These are phyloP conservation scores for Nephelium lappaceum DNA, from an alignment of 345 rosid species.

Conservation along the genomic window DNA sequence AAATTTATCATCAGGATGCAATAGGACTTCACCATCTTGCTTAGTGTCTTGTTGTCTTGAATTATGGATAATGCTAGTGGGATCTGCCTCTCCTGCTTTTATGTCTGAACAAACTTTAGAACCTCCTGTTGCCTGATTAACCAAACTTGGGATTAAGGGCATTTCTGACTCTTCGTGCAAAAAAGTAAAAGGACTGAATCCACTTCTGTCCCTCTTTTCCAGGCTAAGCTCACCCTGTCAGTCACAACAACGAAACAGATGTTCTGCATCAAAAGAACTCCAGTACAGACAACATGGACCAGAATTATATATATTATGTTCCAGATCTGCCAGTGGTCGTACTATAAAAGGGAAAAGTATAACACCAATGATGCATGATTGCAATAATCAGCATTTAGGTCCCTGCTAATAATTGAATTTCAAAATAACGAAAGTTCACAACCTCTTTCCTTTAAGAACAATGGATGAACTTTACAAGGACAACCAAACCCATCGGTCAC, in stretches of 20 bases:
- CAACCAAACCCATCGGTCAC: neutral
- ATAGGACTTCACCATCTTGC: slow-evolving; percentile 35
- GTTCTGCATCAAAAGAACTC: slow-evolving; percentile 13
- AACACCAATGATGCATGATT: neutral
- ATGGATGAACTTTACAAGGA: neutral
- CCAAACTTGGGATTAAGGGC: slow-evolving; percentile 26
- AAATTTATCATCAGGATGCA: slow-evolving; percentile 26
- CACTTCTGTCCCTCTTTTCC: slow-evolving; percentile 25
- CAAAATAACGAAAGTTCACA: neutral
- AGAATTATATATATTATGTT: neutral
- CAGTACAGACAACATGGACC: neutral
- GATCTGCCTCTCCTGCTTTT: slow-evolving; percentile 41
- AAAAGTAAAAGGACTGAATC: slow-evolving; percentile 18
- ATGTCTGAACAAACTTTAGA: slow-evolving; percentile 39
- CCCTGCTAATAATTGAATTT: neutral
- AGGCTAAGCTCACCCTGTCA: slow-evolving; percentile 36
- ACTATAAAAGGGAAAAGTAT: neutral
- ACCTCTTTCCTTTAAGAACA: neutral
- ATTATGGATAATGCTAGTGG: slow-evolving; percentile 32
- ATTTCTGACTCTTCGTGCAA: slow-evolving; percentile 23
- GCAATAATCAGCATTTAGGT: neutral
- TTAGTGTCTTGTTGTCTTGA: slow-evolving; percentile 26
- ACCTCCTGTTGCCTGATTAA: slow-evolving; percentile 21
- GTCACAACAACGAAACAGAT: slow-evolving; percentile 18
- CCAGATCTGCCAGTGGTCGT: neutral